Conservation (phyloP, 441 rosid genomes). For the Arabidopsis hybrid region DNA sequence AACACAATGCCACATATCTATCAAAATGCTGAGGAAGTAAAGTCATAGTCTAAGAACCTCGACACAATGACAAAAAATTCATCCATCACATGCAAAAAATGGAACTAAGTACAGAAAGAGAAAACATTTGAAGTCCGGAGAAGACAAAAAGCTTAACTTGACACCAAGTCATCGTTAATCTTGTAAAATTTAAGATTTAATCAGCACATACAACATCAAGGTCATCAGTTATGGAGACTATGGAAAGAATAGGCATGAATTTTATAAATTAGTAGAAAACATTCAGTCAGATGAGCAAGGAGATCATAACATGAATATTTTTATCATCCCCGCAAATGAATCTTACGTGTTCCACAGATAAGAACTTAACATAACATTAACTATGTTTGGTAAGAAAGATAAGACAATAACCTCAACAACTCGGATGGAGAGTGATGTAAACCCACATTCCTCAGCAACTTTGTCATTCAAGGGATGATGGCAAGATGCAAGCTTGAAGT, state of each 20-base stretch:
- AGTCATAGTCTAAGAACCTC: neutral
- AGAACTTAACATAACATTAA: slow-evolving; percentile 4
- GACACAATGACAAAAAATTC: neutral
- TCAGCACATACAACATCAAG: neutral
- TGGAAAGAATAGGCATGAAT: neutral
- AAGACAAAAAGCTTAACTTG: neutral
- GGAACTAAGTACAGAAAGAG: neutral
- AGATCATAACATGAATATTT: neutral
- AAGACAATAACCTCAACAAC: slow-evolving; percentile 67
- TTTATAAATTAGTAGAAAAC: neutral
- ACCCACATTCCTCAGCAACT: slow-evolving; percentile 86
- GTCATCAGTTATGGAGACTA: neutral
- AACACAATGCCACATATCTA: slow-evolving; percentile 5
- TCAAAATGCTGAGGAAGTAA: slow-evolving; percentile 17
- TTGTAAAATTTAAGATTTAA: neutral
- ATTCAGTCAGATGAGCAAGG: neutral
- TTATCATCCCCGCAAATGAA: neutral
- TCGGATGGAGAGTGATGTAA: slow-evolving; percentile 85
- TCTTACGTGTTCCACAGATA: neutral
- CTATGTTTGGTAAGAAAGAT: slow-evolving; percentile 4
- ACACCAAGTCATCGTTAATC: neutral
- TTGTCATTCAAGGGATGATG: slow-evolving; percentile 64
- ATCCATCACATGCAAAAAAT: neutral
- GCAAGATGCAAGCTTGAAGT: slow-evolving; percentile 90
- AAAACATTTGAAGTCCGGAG: neutral